Percentiles rank a stretch among this genome's conserved stretches.
phyloP scores from a whole-genome alignment of 495 filamentous ascomycete genomes.

The Aspergillus olivimuriae region DNA sequence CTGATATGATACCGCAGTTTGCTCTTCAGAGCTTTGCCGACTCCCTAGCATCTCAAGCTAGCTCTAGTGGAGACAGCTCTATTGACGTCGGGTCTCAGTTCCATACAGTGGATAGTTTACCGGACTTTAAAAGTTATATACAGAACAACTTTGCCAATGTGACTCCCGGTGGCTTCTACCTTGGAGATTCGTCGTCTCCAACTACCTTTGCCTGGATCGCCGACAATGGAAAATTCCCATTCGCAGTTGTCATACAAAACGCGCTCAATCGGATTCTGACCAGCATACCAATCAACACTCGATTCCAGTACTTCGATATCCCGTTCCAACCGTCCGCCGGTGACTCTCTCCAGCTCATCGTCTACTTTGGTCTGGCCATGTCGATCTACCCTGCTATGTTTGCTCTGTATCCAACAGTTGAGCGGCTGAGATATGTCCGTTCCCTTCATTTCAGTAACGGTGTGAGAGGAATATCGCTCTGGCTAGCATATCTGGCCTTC shows the following conservation, averaged over 20 bases:
- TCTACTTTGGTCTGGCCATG: slow-evolving; percentile 74
- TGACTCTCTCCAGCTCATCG: slow-evolving; percentile 68
- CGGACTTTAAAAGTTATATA: slow-evolving; percentile 63
- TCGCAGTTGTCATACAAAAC: slow-evolving; percentile 64
- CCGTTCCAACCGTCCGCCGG: slow-evolving; percentile 58
- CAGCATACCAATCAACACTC: slow-evolving; percentile 59
- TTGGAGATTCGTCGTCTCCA: slow-evolving; percentile 45
- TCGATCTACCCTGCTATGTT: slow-evolving; percentile 77
- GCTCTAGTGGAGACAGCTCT: slow-evolving; percentile 7
- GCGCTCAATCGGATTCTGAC: slow-evolving; percentile 58
- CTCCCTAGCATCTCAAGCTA: slow-evolving; percentile 22
- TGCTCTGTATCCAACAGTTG: slow-evolving; percentile 74
- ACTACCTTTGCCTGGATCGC: slow-evolving; percentile 60
- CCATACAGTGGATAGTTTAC: slow-evolving; percentile 54
- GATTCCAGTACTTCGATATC: slow-evolving; percentile 63
- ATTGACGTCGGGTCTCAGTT: slow-evolving; percentile 23
- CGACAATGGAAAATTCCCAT: slow-evolving; percentile 37
- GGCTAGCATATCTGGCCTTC: slow-evolving; percentile 71
- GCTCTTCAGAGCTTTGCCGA: slow-evolving; percentile 35
- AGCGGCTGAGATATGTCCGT: slow-evolving; percentile 69
- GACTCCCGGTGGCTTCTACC: slow-evolving; percentile 70
- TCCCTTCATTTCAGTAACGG: slow-evolving; percentile 85
- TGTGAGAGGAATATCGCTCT: slow-evolving; percentile 63
- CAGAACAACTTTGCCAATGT: slow-evolving; percentile 53
- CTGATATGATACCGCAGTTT: slow-evolving; percentile 35